These are phyloP conservation scores for Annulohypoxylon nitens DNA, from an alignment of 495 filamentous ascomycete genomes.

Conservation along the genomic window DNA sequence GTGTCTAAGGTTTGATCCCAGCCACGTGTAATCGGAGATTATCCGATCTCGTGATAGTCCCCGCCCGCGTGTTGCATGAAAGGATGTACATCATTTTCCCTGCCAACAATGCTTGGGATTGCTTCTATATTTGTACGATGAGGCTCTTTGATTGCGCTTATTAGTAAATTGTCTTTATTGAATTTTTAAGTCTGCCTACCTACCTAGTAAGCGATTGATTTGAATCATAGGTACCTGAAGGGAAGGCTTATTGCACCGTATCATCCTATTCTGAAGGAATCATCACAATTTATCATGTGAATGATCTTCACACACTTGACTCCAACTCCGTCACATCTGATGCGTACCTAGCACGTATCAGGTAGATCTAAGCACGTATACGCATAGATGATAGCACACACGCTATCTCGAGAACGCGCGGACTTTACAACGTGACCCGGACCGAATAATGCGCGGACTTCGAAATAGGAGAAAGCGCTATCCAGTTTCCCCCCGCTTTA, in stretches of 20 bases:
- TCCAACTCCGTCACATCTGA: not conserved
- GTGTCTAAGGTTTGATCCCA: conserved; percentile 1
- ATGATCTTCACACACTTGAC: not conserved
- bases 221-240: not conserved
- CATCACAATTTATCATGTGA: not conserved
- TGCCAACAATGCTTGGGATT: not conserved
- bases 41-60: conserved; percentile 12
- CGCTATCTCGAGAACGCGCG: not conserved
- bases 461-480: conserved; percentile 1
- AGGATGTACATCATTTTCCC: not conserved
- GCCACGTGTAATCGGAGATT: conserved; percentile 27
- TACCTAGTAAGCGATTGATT: not conserved
- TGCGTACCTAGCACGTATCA: not conserved
- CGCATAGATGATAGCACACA: not conserved
- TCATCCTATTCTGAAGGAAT: not conserved
- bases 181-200: not conserved
- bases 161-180: not conserved
- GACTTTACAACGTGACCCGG: not conserved
- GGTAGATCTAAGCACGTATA: not conserved
- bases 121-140: not conserved
- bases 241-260: not conserved
- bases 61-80: not conserved
- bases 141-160: not conserved
- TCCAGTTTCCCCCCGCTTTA: not conserved
- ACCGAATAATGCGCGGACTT: not conserved